Percentiles rank a stretch among this genome's conserved stretches.
These are phyloP conservation scores for Mentha longifolia DNA, from an alignment of 257 asterid species.

Conservation along the genomic window DNA sequence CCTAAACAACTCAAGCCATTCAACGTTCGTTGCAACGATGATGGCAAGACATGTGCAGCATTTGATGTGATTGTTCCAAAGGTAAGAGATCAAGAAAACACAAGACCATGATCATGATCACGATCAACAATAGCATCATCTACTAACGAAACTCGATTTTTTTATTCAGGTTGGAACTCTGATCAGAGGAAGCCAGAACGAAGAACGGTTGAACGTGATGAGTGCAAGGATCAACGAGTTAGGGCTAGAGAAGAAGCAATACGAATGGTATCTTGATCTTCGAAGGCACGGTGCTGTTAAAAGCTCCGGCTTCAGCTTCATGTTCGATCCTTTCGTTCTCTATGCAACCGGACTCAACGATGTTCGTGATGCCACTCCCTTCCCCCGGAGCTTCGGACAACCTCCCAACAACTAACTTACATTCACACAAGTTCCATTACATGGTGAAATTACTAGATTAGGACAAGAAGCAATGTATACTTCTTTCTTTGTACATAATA, in stretches of 20 bases:
- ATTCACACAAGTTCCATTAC: too few relatives aligned
- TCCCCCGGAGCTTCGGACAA: slow-evolving; percentile 74
- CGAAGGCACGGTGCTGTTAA: slow-evolving; percentile 67
- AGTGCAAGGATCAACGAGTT: slow-evolving; percentile 64
- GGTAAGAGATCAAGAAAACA: slow-evolving; percentile 35
- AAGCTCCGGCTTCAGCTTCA: slow-evolving; percentile 67
- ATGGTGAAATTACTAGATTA: too few relatives aligned
- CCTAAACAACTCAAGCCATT: slow-evolving; percentile 78
- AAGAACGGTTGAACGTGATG: slow-evolving; percentile 63
- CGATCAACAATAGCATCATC: neutral
- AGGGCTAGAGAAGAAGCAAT: slow-evolving; percentile 62
- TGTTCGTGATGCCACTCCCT: slow-evolving; percentile 81
- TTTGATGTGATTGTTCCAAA: slow-evolving; percentile 78
- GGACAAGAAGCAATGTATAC: slow-evolving; percentile 9
- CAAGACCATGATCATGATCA: neutral
- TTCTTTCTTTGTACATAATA: slow-evolving; percentile 8
- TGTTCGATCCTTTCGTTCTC: slow-evolving; percentile 71
- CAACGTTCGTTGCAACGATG: slow-evolving; percentile 62
- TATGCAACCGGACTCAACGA: slow-evolving; percentile 86
- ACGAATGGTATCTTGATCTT: slow-evolving; percentile 87
- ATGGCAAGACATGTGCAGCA: slow-evolving; percentile 74
- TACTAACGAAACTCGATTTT: neutral
- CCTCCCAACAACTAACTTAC: slow-evolving; percentile 49
- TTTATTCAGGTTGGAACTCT: slow-evolving; percentile 67
- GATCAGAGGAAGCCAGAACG: slow-evolving; percentile 83